phyloP scores from a whole-genome alignment of 2,329 filamentous ascomycete genomes.

The Penicillium glabrum region DNA sequence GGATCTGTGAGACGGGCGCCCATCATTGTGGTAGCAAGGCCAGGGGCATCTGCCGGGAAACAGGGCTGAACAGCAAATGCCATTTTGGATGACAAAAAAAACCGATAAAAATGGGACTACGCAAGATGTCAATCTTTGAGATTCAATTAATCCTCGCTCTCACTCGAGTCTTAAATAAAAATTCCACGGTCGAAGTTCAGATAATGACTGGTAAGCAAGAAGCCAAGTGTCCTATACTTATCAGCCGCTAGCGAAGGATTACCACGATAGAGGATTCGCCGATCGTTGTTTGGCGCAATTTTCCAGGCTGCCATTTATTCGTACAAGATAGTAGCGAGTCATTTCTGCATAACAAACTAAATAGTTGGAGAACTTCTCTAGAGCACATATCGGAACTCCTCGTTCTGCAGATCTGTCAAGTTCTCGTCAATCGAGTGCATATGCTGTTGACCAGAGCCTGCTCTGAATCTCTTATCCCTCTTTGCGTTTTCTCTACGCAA shows the following conservation, averaged over 20 bases:
- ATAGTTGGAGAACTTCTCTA: neutral
- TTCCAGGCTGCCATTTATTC: neutral
- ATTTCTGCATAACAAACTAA: neutral
- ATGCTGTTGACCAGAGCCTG: neutral
- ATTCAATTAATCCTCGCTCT: too few relatives aligned
- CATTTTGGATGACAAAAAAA: neutral
- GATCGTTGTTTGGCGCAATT: neutral
- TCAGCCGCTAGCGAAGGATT: neutral
- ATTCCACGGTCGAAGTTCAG: neutral
- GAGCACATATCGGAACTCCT: conserved; percentile 3
- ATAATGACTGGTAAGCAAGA: neutral
- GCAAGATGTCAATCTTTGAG: too few relatives aligned
- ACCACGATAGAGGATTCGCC: neutral
- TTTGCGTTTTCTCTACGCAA: neutral
- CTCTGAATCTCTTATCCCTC: neutral
- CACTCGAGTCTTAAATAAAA: neutral
- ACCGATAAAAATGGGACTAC: neutral
- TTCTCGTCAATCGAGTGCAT: conserved; percentile 2
- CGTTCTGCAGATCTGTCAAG: conserved; percentile 2
- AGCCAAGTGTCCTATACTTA: neutral
- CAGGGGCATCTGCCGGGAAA: neutral
- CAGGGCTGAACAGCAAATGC: neutral
- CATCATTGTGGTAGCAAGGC: neutral
- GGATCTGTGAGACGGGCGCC: neutral
- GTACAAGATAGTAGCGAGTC: neutral